Evolutionary conservation across 2,329 filamentous ascomycete genomes (phyloP).

Genomic region (Nemania abortiva): DNA sequence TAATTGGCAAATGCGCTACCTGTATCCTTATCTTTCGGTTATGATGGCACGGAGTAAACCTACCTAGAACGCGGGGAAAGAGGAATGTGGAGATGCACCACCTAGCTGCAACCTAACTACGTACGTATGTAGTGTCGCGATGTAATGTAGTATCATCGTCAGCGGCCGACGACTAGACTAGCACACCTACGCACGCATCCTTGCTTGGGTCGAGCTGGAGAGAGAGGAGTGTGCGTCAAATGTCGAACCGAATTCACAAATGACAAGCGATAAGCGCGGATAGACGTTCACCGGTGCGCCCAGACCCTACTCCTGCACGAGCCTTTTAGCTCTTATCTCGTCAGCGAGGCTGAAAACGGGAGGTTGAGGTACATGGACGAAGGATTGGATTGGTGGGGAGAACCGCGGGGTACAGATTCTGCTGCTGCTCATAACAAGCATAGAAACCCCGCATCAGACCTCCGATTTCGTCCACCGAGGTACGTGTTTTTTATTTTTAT

Average conservation of each 20-base stretch:
- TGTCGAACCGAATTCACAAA: background rate
- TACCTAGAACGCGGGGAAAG: conserved; percentile 11
- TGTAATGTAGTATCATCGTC: background rate
- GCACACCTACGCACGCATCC: background rate
- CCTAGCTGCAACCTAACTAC: no score
- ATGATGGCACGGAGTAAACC: conserved; percentile 10
- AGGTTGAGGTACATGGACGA: conserved; percentile 14
- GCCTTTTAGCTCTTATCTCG: background rate
- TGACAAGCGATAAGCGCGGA: conserved; percentile 24
- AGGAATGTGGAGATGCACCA: conserved; percentile 15
- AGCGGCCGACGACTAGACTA: background rate
- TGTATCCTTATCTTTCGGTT: conserved; percentile 18
- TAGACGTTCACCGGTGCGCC: conserved; percentile 17
- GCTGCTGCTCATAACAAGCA: conserved; percentile 3
- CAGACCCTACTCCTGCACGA: conserved; percentile 11
- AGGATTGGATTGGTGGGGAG: conserved; percentile 31
- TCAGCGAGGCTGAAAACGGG: conserved; percentile 31
- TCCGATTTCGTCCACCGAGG: conserved; percentile 1
- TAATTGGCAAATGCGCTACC: conserved; percentile 2
- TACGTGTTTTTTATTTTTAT: background rate
- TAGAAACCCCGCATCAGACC: conserved; percentile 24
- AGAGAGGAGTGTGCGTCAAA: no score
- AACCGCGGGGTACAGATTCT: conserved; percentile 34
- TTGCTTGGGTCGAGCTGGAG: background rate
- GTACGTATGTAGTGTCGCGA: background rate